A percentile compares a stretch with the other conserved stretches of the same genome.
These are phyloP conservation scores for Suillus paluster DNA, from an alignment of 768 basidiomycete genomes.

Conservation along the genomic window DNA sequence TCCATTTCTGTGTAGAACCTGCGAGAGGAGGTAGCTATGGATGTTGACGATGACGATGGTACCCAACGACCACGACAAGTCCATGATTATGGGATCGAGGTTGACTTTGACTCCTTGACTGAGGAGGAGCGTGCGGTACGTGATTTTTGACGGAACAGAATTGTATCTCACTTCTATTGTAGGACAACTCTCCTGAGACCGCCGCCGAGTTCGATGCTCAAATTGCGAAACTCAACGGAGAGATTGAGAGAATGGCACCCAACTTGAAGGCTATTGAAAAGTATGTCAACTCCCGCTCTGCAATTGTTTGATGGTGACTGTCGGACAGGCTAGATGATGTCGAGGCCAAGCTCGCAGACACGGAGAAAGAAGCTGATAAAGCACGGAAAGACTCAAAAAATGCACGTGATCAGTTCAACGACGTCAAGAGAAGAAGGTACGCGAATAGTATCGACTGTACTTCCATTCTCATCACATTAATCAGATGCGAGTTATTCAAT, in stretches of 20 bases:
- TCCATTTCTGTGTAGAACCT: no score
- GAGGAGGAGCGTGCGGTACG: conserved; percentile 76
- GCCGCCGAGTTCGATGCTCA: conserved; percentile 76
- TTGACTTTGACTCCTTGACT: conserved; percentile 41
- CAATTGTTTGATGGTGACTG: neutral
- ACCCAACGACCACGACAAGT: conserved; percentile 74
- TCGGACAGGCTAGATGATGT: conserved; percentile 76
- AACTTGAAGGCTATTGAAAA: conserved; percentile 96
- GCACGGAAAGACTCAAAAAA: conserved; percentile 87
- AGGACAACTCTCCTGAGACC: conserved; percentile 67
- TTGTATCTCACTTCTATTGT: conserved; percentile 8
- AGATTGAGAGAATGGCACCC: conserved; percentile 93
- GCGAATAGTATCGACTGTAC: conserved; percentile 18
- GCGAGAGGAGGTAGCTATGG: no score
- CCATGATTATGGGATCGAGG: conserved; percentile 55
- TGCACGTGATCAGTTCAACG: conserved; percentile 92
- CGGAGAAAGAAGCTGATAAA: conserved; percentile 91
- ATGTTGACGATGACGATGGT: conserved; percentile 62
- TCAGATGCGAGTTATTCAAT: conserved; percentile 83
- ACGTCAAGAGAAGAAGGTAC: conserved; percentile 81
- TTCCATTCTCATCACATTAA: conserved; percentile 5
- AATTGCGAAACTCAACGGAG: conserved; percentile 69
- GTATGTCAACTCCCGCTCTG: conserved; percentile 42
- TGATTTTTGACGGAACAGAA: neutral
- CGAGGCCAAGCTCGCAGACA: conserved; percentile 81